Evolutionary conservation across 83 land plant genomes (phyloP).

Genomic region (Diphasiastrum complanatum): DNA sequence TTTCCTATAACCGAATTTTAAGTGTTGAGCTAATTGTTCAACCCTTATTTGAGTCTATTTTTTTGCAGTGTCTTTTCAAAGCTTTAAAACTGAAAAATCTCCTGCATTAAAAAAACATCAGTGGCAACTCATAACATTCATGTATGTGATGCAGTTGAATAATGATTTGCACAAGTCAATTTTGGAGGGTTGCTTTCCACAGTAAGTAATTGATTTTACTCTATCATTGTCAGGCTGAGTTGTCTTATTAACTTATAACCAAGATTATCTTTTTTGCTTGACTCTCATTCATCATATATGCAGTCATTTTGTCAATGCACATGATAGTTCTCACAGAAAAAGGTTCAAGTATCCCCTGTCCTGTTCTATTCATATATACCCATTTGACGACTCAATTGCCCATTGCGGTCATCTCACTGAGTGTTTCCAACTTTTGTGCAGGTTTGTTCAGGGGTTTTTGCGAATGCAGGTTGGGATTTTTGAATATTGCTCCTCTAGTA

Average conservation of each 20-base stretch:
- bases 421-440: too few relatives aligned
- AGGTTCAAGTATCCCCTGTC: background rate
- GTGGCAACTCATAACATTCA: background rate
- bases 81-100: background rate
- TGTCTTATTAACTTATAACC: background rate
- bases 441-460: constrained; percentile 55
- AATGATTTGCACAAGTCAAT: constrained; percentile 83
- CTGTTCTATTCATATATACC: background rate
- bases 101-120: background rate
- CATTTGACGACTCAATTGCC: background rate
- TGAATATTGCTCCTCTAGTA: background rate
- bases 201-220: constrained; percentile 56
- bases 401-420: background rate
- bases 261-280: background rate
- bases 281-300: background rate
- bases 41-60: too few relatives aligned
- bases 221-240: background rate
- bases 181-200: constrained; percentile 74
- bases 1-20: too few relatives aligned
- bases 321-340: background rate
- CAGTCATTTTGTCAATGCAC: background rate
- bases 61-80: constrained; percentile 10
- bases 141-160: constrained; percentile 64
- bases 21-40: too few relatives aligned
- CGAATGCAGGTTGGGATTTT: constrained; percentile 37